Conservation (phyloP, 805 yeast species). For the Saccharomycopsis oosterbeekiorum region DNA sequence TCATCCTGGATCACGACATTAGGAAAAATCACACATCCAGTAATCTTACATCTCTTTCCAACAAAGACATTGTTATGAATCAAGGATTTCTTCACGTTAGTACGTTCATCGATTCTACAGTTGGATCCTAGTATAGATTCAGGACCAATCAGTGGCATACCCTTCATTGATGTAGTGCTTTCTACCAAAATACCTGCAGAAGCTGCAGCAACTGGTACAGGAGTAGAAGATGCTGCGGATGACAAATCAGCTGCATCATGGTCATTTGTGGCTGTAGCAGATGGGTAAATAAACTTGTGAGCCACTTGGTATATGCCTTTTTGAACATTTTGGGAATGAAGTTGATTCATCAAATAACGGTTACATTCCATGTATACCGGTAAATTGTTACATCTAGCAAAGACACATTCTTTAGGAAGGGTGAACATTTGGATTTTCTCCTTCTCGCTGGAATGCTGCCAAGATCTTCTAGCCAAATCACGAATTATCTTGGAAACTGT, state of each 20-base stretch:
- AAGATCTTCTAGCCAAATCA: constrained; percentile 82
- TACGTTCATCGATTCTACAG: constrained; percentile 66
- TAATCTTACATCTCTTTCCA: constrained; percentile 80
- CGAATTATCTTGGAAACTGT: constrained; percentile 63
- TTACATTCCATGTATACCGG: constrained; percentile 86
- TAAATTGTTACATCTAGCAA: constrained; percentile 69
- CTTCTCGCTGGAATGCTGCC: constrained; percentile 59
- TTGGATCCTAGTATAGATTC: constrained; percentile 71
- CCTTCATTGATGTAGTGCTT: constrained; percentile 35
- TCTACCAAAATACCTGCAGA: constrained; percentile 18
- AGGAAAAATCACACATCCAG: constrained; percentile 74
- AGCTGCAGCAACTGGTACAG: constrained; percentile 16
- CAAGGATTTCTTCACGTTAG: constrained; percentile 79
- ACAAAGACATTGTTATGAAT: constrained; percentile 65
- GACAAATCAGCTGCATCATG: neutral
- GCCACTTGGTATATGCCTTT: constrained; percentile 21
- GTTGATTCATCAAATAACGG: constrained; percentile 54
- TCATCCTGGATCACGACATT: constrained; percentile 72
- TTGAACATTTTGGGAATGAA: constrained; percentile 15
- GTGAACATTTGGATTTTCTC: constrained; percentile 63
- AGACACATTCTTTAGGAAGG: constrained; percentile 58
- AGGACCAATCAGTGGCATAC: constrained; percentile 70
- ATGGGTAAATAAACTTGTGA: constrained; percentile 15
- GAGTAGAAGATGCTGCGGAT: neutral
- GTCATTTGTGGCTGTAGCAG: neutral